Evolutionary conservation across 2,329 filamentous ascomycete genomes (phyloP).

Genomic region (Fusarium mundagurra): DNA sequence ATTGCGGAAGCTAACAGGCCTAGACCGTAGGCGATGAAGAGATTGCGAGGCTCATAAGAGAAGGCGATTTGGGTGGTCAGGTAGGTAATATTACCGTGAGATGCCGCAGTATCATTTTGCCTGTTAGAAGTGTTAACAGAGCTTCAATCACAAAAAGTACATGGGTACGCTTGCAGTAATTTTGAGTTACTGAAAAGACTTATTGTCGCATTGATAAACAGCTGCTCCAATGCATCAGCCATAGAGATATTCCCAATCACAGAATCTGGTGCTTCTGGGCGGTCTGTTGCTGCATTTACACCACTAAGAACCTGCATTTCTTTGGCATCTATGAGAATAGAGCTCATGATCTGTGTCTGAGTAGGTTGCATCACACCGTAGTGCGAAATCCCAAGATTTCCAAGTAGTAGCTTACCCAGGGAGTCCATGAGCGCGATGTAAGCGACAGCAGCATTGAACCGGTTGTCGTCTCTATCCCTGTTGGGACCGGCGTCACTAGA

Average conservation of each 20-base stretch:
- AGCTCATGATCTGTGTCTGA: neutral
- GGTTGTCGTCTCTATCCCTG: rapidly evolving
- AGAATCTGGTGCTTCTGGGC: rapidly evolving
- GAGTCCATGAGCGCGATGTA: conserved; percentile 1
- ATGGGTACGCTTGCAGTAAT: neutral
- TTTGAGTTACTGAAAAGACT: conserved; percentile 5
- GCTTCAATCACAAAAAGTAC: rapidly evolving
- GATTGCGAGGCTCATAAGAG: conserved; percentile 5
- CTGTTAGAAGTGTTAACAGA: neutral
- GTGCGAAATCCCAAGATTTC: neutral
- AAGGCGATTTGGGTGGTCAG: neutral
- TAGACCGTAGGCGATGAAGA: conserved; percentile 7
- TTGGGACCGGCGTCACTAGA: rapidly evolving
- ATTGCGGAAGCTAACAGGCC: rapidly evolving
- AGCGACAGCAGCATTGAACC: neutral
- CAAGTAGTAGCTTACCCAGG: neutral
- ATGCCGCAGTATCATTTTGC: conserved; percentile 1
- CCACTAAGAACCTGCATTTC: neutral
- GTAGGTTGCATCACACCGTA: neutral
- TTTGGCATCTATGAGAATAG: conserved; percentile 13
- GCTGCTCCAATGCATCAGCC: neutral
- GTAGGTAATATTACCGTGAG: neutral
- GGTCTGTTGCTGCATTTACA: rapidly evolving
- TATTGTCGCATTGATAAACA: neutral
- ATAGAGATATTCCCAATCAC: neutral